Base-by-base conservation (phyloP, 129 eudicot genomes). In the Dittrichia graveolens region DNA sequence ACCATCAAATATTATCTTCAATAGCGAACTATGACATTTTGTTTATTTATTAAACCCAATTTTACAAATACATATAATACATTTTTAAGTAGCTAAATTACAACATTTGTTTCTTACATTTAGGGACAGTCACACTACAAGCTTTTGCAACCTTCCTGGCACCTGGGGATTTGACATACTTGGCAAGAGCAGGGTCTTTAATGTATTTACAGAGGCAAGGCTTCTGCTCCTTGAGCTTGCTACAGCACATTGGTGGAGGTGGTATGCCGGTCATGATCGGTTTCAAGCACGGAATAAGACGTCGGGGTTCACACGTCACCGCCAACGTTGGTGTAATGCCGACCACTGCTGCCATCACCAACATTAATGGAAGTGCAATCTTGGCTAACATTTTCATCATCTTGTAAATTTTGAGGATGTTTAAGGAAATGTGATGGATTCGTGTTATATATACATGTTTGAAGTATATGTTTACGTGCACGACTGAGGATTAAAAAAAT, bases 151-250 rank as follows among this genome's bases (percentile, higher is more conserved):
- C 73, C 59, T 63, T 87, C 67, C 41, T 76, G 65, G 96, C 87
- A 35, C 62, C 65, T 5, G 94, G 87, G 16, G 88, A 82, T 62
- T 83, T 63, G 8, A 87, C 60, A 61, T 75, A 90, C 43, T 58
- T 67, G 38, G 8, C 70, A 31, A 78, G 55, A 12, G 1, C 43
- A 0, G 95, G 95, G 79, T 85, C 79, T n/a, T 39, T 75, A 5
- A 83, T 0, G 76, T 85, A 88, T 13, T 69, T 61, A 71, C 91
- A 88, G 10, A 85, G 73, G 69, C 95, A 88, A 6, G 89, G 79
- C 83, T 71, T 52, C 68, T 88, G 91, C 67, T 81, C 80, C 80
- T 50, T 88, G 46, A 88, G 79, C 74, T 79, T 79, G 68, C 12
- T 37, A 80, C 95, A 88, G 50, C 95, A 88, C 12, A 7, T 61